Base-by-base conservation (phyloP, 257 asterid species). In the Solanum rostratum region DNA sequence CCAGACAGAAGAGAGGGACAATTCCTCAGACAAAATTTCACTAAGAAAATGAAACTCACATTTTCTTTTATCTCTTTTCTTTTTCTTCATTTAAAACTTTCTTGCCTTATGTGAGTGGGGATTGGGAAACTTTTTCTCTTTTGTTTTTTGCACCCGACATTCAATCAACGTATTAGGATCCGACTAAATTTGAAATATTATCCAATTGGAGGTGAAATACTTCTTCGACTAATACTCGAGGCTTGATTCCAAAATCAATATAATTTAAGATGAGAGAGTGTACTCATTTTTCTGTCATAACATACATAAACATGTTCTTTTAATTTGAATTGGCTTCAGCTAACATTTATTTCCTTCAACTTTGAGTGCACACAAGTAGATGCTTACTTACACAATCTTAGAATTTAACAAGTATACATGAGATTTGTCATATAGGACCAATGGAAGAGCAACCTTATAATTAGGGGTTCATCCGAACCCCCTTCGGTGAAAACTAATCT, bases 1-100 rank as follows among this genome's bases (percentile, higher is more conserved):
- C 73, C 46, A 85, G 73, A 57, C 24, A 29, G 45, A 45, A 70
- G 85, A 86, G 80, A 84, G 76, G 83, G 87, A 90, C 87, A 86
- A 53, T 9, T 65, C 84, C 84, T 76, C 46, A 49, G 80, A 85
- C 90, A 85, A 50, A 20, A 22, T 74, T 73, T 66, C 81, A 45
- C 54, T 29, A 37, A 83, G 52, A 81, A 68, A 71, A 80, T 80
- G 68, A 80, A 22, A 57, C 16, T 27, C 55, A 37, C 41, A 57
- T 57, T 60, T 55, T 55, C 54, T 30, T n/a, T 57, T 11, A 14
- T 81, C 16, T 24, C 57, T 45, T 73, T 71, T 20, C 20, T 15
- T 30, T 65, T 15, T 6, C 16, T 74, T 4, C 12, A 41, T 43
- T n/a, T 41, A 41, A 45, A 50, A 20, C 11, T 74, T 45, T 7